Base-by-base conservation (phyloP, 805 yeast genomes). In the Pachysolen tannophilus region DNA sequence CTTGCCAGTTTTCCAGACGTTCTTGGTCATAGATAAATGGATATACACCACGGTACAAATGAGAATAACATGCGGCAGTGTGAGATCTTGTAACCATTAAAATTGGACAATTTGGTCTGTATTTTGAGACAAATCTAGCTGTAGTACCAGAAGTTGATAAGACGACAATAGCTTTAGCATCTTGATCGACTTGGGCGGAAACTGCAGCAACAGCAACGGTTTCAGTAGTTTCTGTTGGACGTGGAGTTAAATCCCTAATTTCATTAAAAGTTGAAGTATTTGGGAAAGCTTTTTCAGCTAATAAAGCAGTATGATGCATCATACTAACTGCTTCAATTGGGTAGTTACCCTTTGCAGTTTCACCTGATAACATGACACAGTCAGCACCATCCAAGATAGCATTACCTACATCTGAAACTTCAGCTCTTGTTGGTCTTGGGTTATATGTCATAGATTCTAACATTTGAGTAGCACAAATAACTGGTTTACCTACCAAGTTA, bases 351-450 rank as follows among this genome's bases (percentile, higher is more conserved):
- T 92, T 92, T 58, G 98, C 98, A 54, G 98, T 92, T 74, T 92
- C 98, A 64, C 98, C 98, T 40, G 95, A 83, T 63, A 92, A 78
- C 98, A 92, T 92, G 61, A 92, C 97, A 83, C 98, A 92, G 73
- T 92, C 98, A 56, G 97, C 97, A 69, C 98, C 98, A 60, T 92
- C 98, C 61, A 92, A 76, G 49, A 92, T 84, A 53, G 98, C 98
- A 68, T 92, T 92, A 70, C 98, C 98, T 46, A 92, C 98, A 65
- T 92, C 98, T 39, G 95, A 82, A 43, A 92, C 98, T 72, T 92
- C 98, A 51, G 98, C 98, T 73, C 98, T 84, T 62, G 98, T 92
- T 67, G 98, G 98, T 69, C 98, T 83, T 65, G 98, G 98, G 82
- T 92, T 92, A 72, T 82, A 86, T 43, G 97, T 92, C 98, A 92